Base-by-base conservation (phyloP, 331 rosid genomes). In the Telfairia occidentalis region DNA sequence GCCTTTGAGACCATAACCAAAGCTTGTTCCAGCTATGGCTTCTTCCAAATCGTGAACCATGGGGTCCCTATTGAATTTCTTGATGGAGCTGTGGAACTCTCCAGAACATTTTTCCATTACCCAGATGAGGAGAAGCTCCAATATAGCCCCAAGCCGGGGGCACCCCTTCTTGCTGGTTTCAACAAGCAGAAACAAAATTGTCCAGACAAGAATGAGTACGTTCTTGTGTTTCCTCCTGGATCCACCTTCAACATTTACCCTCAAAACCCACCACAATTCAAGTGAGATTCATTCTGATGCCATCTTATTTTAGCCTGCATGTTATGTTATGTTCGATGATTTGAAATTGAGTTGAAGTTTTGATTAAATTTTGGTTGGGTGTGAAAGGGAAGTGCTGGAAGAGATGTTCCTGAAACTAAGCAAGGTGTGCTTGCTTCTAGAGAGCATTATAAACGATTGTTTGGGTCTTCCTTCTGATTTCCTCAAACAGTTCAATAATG, bases 11-110 rank as follows among this genome's bases (percentile, higher is more conserved):
- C 35, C 7, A 86, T 89, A 18, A n/a, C 63, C 12, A 3, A 89
- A 79, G 87, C 89, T 1, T 87, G 87, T 61, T 77, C 67, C 13
- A 70, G 79, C 11, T 79, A 73, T 70, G 95, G 91, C 3, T 85
- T 85, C 87, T 87, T 87, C 32, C 89, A 84, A 73, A 79, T 89
- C 1, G 82, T 79, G 53, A 83, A 89, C 18, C 87, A 85, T 67
- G 94, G 86, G 3, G 48, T 83, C 23, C 71, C 89, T 9, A 12
- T 57, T 6, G 81, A 72, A 28, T 60, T 87, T 48, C 72, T 87
- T 50, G 67, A 53, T 23, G 42, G 32, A 76, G 85, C 88, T 57
- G 34, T 82, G 9, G 37, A 77, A 1, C 74, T 82, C 12, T 85
- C 88, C 3, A 79, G 71, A 61, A 52, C 80, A 8, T 87, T 85